Evolutionary conservation across 75 land plant species (phyloP), one percentile per base, ranked within the genome.

Genomic region (Pseudotsuga menziesii): DNA sequence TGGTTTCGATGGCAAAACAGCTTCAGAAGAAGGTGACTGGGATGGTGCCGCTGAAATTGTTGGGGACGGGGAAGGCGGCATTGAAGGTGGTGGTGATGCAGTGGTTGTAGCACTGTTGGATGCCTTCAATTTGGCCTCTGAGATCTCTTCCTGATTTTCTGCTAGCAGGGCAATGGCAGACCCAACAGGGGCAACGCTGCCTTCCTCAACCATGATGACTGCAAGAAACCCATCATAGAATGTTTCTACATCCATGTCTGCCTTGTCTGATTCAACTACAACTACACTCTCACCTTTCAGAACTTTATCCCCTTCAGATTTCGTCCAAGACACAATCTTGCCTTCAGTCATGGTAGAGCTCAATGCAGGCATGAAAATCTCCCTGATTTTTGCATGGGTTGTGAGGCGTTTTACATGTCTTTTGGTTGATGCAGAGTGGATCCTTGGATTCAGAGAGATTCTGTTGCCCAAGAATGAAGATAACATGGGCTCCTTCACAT

Each of bases 301-400:
- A 58, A 93, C 83, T 87, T 85, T 84, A 54, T 93, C 96, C 52
- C 96, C 96, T 75, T 93, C 96, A 35, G 93, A 78, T 61, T 84
- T 91, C 61, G 86, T 52, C 94, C 94, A 93, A 4, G 89, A 87
- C 39, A 91, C 94, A 82, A 93, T 93, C 84, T 91, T 93, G 12
- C 94, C 96, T 77, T 93, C 94, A 14, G 96, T 93, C 96, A 93
- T 93, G 75, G 96, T 93, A 73, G 96, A 93, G 86, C 93, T 91
- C 54, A 93, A 77, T 14, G 91, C 94, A 56, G 96, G 96, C 94
- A 93, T 93, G 91, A 93, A 93, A 77, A 93, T 93, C 88, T 93
- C 93, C 56, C 94, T 89, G 86, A 91, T 79, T 85, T 87, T 91
- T 69, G 94, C 82, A 5, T 75, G 58, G 56, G 90, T 57, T 55